Evolutionary conservation across 2,329 filamentous ascomycete species (phyloP).

Genomic region (Diplodia mutila): DNA sequence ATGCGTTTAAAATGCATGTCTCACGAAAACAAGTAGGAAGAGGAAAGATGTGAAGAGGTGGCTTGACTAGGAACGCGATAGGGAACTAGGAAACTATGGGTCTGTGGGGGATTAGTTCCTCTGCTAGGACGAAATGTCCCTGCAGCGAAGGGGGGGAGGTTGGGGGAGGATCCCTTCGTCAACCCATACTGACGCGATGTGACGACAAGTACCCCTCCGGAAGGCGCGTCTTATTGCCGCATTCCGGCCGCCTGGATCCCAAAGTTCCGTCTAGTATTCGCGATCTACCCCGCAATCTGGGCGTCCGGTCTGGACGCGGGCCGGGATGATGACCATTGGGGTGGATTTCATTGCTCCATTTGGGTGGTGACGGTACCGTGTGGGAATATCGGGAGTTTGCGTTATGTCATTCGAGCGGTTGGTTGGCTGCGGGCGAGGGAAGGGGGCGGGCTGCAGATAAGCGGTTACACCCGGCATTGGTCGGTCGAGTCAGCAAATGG

Average conservation of each 20-base stretch:
- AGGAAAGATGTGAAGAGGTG: neutral
- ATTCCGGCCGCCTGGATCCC: neutral
- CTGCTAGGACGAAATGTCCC: neutral
- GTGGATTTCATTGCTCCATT: slow-evolving; percentile 20
- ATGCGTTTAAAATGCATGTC: neutral
- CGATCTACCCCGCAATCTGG: slow-evolving; percentile 1
- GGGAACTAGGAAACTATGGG: neutral
- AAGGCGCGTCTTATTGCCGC: neutral
- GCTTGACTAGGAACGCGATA: neutral
- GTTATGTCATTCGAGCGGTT: slow-evolving; percentile 13
- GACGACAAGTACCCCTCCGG: neutral
- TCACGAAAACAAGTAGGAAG: slow-evolving; percentile 15
- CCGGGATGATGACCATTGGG: neutral
- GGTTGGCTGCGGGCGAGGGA: slow-evolving; percentile 9
- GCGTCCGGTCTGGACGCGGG: neutral
- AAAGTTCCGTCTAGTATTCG: slow-evolving; percentile 1
- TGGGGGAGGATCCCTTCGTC: neutral
- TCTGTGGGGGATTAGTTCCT: neutral
- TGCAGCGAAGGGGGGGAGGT: neutral
- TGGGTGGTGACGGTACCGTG: neutral
- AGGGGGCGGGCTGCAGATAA: neutral
- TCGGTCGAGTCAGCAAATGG: slow-evolving; percentile 1
- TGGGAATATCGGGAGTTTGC: slow-evolving; percentile 17
- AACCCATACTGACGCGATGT: neutral
- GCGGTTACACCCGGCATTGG: slow-evolving; percentile 15